Evolutionary conservation across 805 yeast species (phyloP).

Genomic region (Lipomyces chichibuensis): DNA sequence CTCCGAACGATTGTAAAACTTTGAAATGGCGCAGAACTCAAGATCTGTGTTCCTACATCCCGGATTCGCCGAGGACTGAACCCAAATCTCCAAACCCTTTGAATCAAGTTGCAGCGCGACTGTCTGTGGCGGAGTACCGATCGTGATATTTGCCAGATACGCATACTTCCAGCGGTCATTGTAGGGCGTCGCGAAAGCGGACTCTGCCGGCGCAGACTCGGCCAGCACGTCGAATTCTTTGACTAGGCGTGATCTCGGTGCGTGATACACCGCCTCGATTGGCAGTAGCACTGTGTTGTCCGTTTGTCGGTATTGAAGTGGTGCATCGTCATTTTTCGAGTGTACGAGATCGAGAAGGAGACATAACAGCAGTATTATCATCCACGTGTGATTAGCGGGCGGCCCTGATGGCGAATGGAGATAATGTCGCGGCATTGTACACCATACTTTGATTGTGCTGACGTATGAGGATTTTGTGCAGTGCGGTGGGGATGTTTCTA

Average conservation of each 20-base stretch:
- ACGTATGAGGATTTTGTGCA: too few species aligned
- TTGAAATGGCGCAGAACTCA: conserved; percentile 20
- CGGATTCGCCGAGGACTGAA: conserved; percentile 37
- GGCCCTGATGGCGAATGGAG: neutral
- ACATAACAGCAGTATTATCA: neutral
- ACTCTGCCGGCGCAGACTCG: neutral
- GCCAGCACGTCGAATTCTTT: neutral
- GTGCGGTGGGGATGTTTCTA: too few species aligned
- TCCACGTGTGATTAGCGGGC: neutral
- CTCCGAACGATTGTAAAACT: neutral
- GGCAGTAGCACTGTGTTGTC: neutral
- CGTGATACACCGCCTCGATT: neutral
- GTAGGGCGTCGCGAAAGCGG: conserved; percentile 1
- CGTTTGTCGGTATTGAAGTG: neutral
- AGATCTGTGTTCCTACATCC: conserved; percentile 6
- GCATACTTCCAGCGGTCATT: conserved; percentile 24
- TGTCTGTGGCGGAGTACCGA: conserved; percentile 62
- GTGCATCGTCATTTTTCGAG: neutral
- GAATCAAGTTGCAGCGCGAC: conserved; percentile 65
- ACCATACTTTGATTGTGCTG: neutral
- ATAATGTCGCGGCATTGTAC: neutral
- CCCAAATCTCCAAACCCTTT: conserved; percentile 75
- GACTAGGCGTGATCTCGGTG: neutral
- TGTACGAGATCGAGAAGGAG: neutral
- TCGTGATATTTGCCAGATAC: conserved; percentile 40